phyloP scores from a whole-genome alignment of 1,284 basidiomycete genomes.

The Naganishia sp. region DNA sequence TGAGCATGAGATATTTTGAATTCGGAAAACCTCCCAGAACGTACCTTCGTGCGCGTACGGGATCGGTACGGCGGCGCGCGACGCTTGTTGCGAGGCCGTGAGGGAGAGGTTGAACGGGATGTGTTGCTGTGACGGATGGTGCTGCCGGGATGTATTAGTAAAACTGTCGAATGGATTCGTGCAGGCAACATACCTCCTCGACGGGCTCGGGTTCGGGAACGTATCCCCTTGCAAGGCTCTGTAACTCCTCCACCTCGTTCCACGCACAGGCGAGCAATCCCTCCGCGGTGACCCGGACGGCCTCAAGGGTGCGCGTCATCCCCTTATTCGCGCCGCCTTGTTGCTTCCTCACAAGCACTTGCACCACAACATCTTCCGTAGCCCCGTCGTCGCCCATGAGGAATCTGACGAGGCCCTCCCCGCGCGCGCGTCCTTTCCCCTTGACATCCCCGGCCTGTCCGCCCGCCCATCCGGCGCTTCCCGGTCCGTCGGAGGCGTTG shows the following conservation, averaged over 20 bases:
- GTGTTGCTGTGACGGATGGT: slow-evolving; percentile 34
- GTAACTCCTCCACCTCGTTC: slow-evolving; percentile 23
- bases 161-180: too few relatives aligned
- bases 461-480: slow-evolving; percentile 6
- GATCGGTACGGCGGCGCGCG: slow-evolving; percentile 74
- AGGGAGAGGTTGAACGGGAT: slow-evolving; percentile 77
- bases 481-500: slow-evolving; percentile 33
- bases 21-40: background rate
- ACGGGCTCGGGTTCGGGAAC: background rate
- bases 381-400: too few relatives aligned
- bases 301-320: slow-evolving; percentile 44
- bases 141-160: background rate
- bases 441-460: slow-evolving; percentile 12
- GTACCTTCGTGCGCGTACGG: slow-evolving; percentile 82
- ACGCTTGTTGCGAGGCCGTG: slow-evolving; percentile 77
- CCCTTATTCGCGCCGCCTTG: slow-evolving; percentile 50
- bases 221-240: slow-evolving; percentile 10
- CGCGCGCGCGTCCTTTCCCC: slow-evolving; percentile 17
- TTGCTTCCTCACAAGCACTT: slow-evolving; percentile 47
- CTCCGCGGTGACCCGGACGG: slow-evolving; percentile 1
- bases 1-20: too few relatives aligned
- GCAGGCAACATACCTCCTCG: slow-evolving; percentile 8
- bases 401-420: slow-evolving; percentile 5
- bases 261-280: slow-evolving; percentile 14
- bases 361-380: too few relatives aligned